A percentile compares a stretch with the other conserved stretches of the same genome.
These are phyloP conservation scores for Arthroderma sp. DNA, from an alignment of 2,329 filamentous ascomycete genomes.

Conservation along the genomic window DNA sequence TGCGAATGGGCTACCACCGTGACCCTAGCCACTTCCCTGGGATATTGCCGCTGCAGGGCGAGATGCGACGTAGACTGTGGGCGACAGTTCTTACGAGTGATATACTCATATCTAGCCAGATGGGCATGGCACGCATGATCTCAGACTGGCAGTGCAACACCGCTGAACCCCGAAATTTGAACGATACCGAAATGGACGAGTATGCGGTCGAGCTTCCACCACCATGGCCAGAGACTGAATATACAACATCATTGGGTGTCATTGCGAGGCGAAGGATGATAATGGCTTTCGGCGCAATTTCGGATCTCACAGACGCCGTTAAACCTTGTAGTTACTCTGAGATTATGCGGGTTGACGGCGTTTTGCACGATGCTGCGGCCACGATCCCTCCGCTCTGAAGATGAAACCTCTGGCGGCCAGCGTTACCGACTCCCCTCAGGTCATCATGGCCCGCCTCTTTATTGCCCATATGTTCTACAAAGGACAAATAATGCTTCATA, in stretches of 20 bases:
- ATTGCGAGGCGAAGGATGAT: conserved; percentile 28
- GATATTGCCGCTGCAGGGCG: conserved; percentile 45
- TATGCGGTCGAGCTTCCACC: conserved; percentile 41
- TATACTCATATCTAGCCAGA: conserved; percentile 49
- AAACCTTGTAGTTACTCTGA: conserved; percentile 27
- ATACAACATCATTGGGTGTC: conserved; percentile 36
- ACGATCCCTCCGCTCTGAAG: conserved; percentile 14
- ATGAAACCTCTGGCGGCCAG: conserved; percentile 18
- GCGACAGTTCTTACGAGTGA: conserved; percentile 43
- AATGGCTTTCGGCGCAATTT: conserved; percentile 27
- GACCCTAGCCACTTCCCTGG: conserved; percentile 44
- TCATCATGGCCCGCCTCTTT: conserved; percentile 18
- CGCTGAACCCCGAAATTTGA: conserved; percentile 45
- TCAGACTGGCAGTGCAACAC: conserved; percentile 50
- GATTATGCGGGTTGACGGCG: conserved; percentile 15
- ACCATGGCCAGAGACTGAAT: conserved; percentile 41
- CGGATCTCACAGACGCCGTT: conserved; percentile 27
- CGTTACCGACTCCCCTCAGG: conserved; percentile 17
- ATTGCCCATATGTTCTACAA: conserved; percentile 18
- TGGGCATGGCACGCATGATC: conserved; percentile 52
- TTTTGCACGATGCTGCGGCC: not conserved
- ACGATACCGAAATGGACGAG: conserved; percentile 49
- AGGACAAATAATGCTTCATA: conserved; percentile 18
- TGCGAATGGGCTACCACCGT: conserved; percentile 51
- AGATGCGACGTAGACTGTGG: conserved; percentile 40